phyloP scores from a whole-genome alignment of 179 eudicot species.

The Actinidia chinensis region DNA sequence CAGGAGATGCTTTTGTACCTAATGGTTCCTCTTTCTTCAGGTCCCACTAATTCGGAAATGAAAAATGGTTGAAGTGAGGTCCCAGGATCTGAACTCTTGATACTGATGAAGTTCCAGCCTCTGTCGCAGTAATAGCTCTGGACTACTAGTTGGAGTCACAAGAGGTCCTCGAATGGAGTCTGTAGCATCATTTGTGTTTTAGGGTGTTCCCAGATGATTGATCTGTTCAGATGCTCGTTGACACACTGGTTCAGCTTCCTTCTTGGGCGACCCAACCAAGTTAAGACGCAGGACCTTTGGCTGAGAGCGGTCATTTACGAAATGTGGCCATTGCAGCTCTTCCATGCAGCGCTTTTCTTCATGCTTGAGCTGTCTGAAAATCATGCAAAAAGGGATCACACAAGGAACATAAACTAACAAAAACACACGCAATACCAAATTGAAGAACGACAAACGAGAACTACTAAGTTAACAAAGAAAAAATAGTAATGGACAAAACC shows the following conservation, averaged over 20 bases:
- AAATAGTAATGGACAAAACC: no score
- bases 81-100: conserved; percentile 83
- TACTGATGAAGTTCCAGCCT: conserved; percentile 77
- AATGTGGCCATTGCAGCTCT: conserved; percentile 88
- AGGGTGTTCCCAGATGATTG: conserved; percentile 33
- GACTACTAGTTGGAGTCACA: conserved; percentile 89
- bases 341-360: conserved; percentile 89
- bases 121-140: conserved; percentile 83
- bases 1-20: conserved; percentile 37
- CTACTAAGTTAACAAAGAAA: no score
- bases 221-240: conserved; percentile 32
- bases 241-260: conserved; percentile 40
- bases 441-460: no score
- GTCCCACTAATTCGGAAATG: conserved; percentile 31
- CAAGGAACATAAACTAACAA: background rate
- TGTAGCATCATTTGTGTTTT: conserved; percentile 23
- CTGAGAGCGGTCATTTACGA: conserved; percentile 67
- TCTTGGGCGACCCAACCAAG: conserved; percentile 64
- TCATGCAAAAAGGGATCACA: conserved; percentile 15
- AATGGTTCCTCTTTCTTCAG: conserved; percentile 44
- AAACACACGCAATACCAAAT: background rate
- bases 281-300: conserved; percentile 83
- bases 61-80: conserved; percentile 70
- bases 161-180: conserved; percentile 58
- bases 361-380: conserved; percentile 67